phyloP scores from a whole-genome alignment of 768 basidiomycete species.

The Phylloporus rhodoxanthus region DNA sequence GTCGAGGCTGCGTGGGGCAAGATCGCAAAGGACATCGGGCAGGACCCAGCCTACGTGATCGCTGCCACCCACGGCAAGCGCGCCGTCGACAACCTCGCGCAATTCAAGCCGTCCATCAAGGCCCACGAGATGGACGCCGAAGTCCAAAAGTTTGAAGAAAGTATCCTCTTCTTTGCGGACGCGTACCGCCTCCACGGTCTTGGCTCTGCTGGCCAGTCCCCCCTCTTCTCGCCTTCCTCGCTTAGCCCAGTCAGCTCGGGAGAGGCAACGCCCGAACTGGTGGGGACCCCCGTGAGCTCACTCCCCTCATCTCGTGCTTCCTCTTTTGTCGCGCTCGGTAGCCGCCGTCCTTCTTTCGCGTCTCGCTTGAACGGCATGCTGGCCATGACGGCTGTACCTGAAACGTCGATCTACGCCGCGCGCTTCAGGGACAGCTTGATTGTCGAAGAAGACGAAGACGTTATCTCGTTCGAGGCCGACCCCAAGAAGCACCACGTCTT shows the following conservation, averaged over 20 bases:
- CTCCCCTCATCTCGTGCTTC: conserved; percentile 40
- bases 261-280: conserved; percentile 38
- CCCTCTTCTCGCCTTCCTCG: conserved; percentile 4
- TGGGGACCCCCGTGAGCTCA: conserved; percentile 33
- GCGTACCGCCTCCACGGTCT: conserved; percentile 44
- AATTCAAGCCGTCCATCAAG: conserved; percentile 53
- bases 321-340: conserved; percentile 32
- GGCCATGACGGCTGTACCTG: conserved; percentile 32
- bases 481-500: conserved; percentile 26
- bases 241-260: conserved; percentile 28
- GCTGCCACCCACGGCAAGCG: conserved; percentile 76
- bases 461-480: conserved; percentile 23
- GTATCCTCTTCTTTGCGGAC: conserved; percentile 62
- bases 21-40: conserved; percentile 63
- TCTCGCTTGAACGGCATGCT: conserved; percentile 37
- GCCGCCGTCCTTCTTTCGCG: conserved; percentile 46
- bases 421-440: conserved; percentile 26
- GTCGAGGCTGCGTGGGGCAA: conserved; percentile 74
- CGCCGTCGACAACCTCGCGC: conserved; percentile 65
- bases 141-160: conserved; percentile 57
- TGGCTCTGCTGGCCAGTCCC: conserved; percentile 28
- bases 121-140: conserved; percentile 51
- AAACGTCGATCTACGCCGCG: conserved; percentile 21
- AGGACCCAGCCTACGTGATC: conserved; percentile 62
- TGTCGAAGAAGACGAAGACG: conserved; percentile 33